Evolutionary conservation across 116 monocot species (phyloP), one percentile per base, ranked within the genome.

Genomic region (Zostera marina): DNA sequence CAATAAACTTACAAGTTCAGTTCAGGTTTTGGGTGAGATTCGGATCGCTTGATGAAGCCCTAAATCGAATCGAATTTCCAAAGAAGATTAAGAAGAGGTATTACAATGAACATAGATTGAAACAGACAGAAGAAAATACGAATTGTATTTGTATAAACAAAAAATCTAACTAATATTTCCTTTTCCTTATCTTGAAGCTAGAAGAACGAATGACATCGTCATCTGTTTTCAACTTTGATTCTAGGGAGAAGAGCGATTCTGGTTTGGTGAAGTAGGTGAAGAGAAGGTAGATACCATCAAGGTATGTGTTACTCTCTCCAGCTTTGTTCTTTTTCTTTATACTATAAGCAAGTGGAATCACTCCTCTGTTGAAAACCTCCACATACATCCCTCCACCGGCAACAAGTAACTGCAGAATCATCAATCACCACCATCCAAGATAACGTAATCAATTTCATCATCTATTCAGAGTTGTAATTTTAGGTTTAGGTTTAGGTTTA

Each of bases 351-450:
- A 96, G 96, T 5, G 96, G 90, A 65, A 85, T 85, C 47, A 98
- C 82, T 43, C 98, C 98, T n/a, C 98, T 75, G 70, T 90, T 90
- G 64, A 90, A 98, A 47, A 90, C 86, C 61, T 89, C 86, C 42
- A 90, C 74, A 11, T 98, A 90, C 98, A 98, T 98, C 39, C 79
- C 98, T 46, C 90, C 98, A 2, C 98, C 98, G 48, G 90, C 90
- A 24, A 98, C 90, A 47, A 98, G 98, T 44, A 98, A 57, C 98
- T 98, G 73, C 61, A 73, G 14, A 53, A 13, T 45, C 11, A n/a
- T 23, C 24, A n/a, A 22, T 12, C 17, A 13, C 24, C 11, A n/a
- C 14, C 24, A n/a, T 24, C 21, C 17, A 61, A 47, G 46, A 40
- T 8, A 23, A 23, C 6, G 14, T 55, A 20, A 55, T 23, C 24